Percentiles rank a stretch among this genome's conserved stretches.
These are phyloP conservation scores for Xylaria multiplex DNA, from an alignment of 2,329 filamentous ascomycete genomes.

Conservation along the genomic window DNA sequence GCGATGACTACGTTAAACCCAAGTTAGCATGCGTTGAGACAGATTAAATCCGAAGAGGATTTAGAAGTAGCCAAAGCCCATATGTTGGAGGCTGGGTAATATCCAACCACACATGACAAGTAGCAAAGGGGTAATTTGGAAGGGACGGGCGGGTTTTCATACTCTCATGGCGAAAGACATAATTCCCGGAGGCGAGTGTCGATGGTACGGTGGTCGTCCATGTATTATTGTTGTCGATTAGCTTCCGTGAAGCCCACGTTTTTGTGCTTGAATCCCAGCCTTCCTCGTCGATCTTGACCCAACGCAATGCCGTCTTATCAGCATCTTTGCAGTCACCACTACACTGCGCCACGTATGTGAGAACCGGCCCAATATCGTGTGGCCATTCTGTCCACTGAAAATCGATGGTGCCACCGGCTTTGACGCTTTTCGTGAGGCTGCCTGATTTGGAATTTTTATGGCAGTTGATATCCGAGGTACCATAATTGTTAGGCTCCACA, in stretches of 20 bases:
- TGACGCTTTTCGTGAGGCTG: slow-evolving; percentile 36
- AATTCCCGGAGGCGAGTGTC: slow-evolving; percentile 56
- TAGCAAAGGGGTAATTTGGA: background rate
- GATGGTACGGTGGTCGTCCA: slow-evolving; percentile 57
- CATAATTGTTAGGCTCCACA: slow-evolving; percentile 49
- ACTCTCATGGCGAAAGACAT: slow-evolving; percentile 60
- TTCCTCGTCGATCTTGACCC: slow-evolving; percentile 46
- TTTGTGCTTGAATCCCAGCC: slow-evolving; percentile 44
- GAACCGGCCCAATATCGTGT: slow-evolving; percentile 48
- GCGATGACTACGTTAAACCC: slow-evolving; percentile 50
- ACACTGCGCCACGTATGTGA: slow-evolving; percentile 51
- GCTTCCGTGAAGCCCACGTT: slow-evolving; percentile 50
- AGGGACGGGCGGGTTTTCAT: background rate
- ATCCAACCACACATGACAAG: background rate
- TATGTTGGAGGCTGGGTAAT: no score
- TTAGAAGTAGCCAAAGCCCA: background rate
- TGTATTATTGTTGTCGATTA: slow-evolving; percentile 59
- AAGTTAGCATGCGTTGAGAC: slow-evolving; percentile 7
- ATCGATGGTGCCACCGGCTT: slow-evolving; percentile 46
- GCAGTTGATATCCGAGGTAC: slow-evolving; percentile 51
- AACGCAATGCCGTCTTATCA: slow-evolving; percentile 36
- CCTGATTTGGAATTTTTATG: slow-evolving; percentile 48
- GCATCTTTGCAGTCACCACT: slow-evolving; percentile 16
- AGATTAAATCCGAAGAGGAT: background rate
- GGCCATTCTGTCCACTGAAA: slow-evolving; percentile 50